These are phyloP conservation scores for Boletus sp. DNA, from an alignment of 1,284 basidiomycete genomes.

Conservation along the genomic window DNA sequence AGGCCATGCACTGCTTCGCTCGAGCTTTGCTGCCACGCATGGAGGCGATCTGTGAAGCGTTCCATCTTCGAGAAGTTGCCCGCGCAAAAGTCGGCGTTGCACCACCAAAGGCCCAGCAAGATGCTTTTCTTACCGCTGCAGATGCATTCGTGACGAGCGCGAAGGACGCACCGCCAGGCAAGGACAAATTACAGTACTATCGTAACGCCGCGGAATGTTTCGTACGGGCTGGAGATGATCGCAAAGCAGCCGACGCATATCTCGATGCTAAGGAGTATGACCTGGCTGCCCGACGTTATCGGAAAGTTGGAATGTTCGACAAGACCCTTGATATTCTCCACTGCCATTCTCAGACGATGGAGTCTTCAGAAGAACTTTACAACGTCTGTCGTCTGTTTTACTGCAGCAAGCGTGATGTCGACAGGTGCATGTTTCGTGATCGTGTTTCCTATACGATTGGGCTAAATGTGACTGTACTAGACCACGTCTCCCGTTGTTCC, in stretches of 20 bases:
- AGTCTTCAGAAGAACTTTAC: constrained; percentile 46
- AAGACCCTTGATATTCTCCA: constrained; percentile 55
- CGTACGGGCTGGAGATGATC: constrained; percentile 44
- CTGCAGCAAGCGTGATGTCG: constrained; percentile 43
- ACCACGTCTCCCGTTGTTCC: constrained; percentile 53
- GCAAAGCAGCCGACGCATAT: constrained; percentile 52
- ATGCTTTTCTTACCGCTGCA: constrained; percentile 52
- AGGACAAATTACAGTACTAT: constrained; percentile 46
- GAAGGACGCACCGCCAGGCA: constrained; percentile 29
- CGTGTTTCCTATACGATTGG: background rate
- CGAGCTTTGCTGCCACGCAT: constrained; percentile 52
- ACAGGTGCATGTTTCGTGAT: constrained; percentile 29
- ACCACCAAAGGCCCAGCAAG: constrained; percentile 30
- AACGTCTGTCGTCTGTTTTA: constrained; percentile 57
- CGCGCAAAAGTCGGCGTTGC: constrained; percentile 32
- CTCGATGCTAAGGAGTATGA: constrained; percentile 48
- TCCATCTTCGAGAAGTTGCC: constrained; percentile 48
- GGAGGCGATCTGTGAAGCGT: constrained; percentile 51
- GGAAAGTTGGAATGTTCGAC: constrained; percentile 54
- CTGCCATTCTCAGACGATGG: constrained; percentile 38
- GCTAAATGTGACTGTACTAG: constrained; percentile 37
- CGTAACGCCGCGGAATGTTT: constrained; percentile 59
- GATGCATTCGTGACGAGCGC: constrained; percentile 52
- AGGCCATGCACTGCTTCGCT: constrained; percentile 66
- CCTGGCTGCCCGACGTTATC: constrained; percentile 50